phyloP scores from a whole-genome alignment of 441 rosid genomes.

The Lagerstroemia fauriei region DNA sequence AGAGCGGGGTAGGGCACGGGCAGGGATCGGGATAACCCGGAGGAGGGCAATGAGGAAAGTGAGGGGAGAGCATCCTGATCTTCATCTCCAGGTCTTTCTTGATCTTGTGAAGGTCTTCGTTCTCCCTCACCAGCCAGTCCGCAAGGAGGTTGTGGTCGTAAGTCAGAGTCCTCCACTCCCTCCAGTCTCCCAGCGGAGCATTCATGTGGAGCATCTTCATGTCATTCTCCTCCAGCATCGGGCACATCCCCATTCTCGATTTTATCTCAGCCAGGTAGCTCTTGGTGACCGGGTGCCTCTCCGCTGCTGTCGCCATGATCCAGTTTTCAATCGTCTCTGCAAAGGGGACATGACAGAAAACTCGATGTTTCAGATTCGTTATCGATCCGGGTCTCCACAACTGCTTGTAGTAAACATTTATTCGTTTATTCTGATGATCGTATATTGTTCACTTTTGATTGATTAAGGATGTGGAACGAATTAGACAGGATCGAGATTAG shows the following conservation, averaged over 20 bases:
- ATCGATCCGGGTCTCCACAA: no score
- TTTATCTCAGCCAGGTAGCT: not conserved
- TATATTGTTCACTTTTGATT: no score
- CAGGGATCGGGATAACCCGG: no score
- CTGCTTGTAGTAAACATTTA: no score
- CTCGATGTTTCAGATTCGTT: no score
- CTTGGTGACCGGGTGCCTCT: not conserved
- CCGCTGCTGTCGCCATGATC: not conserved
- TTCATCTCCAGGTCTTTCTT: not conserved
- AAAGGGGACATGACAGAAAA: not conserved
- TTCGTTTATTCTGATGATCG: no score
- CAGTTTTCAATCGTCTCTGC: not conserved
- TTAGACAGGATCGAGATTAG: no score
- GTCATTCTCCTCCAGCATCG: not conserved
- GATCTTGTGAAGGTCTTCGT: not conserved
- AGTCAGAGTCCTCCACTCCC: not conserved
- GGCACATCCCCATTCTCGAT: not conserved
- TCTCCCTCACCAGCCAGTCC: not conserved
- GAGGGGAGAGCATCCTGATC: no score
- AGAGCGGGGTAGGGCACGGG: no score
- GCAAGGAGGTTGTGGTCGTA: constrained; percentile 8
- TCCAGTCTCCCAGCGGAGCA: not conserved
- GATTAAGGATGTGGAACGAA: no score
- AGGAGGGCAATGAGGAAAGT: no score
- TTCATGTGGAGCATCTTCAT: constrained; percentile 13